A percentile compares a stretch with the other conserved stretches of the same genome.
Conservation (phyloP, 768 basidiomycete species). For the Boletus fagicola region DNA sequence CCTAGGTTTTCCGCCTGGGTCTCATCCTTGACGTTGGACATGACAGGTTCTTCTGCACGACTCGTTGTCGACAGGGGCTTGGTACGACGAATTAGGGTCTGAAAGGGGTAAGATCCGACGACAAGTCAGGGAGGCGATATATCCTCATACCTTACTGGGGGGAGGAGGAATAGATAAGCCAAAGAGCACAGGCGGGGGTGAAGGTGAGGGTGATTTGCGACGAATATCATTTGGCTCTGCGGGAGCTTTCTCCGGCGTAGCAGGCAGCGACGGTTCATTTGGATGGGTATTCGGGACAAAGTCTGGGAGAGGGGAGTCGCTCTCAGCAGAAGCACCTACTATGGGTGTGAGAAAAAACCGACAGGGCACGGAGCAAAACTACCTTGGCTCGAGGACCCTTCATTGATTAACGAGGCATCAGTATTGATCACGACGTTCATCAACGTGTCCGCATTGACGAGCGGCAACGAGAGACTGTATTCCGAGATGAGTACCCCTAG, state of each 20-base stretch:
- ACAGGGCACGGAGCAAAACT: background rate
- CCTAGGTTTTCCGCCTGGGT: constrained; percentile 8
- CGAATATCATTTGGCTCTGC: constrained; percentile 14
- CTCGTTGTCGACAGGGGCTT: constrained; percentile 16
- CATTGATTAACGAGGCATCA: constrained; percentile 34
- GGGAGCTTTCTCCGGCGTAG: constrained; percentile 7
- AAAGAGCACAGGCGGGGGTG: constrained; percentile 21
- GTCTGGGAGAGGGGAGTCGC: constrained; percentile 44
- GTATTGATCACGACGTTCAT: constrained; percentile 47
- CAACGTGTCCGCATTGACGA: constrained; percentile 48
- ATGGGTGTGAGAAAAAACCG: background rate
- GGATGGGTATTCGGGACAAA: constrained; percentile 52
- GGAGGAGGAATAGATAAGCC: constrained; percentile 25
- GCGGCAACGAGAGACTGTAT: constrained; percentile 40
- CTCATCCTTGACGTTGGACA: constrained; percentile 9
- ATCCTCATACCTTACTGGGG: constrained; percentile 20
- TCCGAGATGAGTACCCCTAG: constrained; percentile 5
- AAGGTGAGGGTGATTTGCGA: constrained; percentile 12
- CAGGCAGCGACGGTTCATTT: constrained; percentile 46
- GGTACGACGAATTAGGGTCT: constrained; percentile 27
- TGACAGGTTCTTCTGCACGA: constrained; percentile 6
- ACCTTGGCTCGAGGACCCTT: constrained; percentile 25
- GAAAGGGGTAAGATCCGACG: background rate
- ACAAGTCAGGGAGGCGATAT: background rate
- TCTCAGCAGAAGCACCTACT: constrained; percentile 8